A percentile compares a stretch with the other conserved stretches of the same genome.
These are phyloP conservation scores for Paracamarosporium sp. DNA, from an alignment of 2,329 filamentous ascomycete species.

Conservation along the genomic window DNA sequence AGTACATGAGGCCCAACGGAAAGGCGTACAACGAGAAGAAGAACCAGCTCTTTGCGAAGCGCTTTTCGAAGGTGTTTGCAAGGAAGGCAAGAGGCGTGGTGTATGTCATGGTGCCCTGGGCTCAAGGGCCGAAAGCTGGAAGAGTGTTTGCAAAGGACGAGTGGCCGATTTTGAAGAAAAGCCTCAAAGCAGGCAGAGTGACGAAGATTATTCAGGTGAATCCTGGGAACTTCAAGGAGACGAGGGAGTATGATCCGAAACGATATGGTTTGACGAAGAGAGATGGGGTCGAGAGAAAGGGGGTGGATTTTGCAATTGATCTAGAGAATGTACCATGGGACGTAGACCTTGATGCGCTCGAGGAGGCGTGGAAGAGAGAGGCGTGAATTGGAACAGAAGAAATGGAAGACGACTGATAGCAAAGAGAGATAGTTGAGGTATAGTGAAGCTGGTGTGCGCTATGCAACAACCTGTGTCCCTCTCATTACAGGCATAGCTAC, in stretches of 20 bases:
- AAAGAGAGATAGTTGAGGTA: too few species aligned
- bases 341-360: neutral
- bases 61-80: constrained; percentile 2
- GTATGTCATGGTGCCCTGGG: constrained; percentile 3
- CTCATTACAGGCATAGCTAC: too few species aligned
- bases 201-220: constrained; percentile 4
- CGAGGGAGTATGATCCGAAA: constrained; percentile 1
- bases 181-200: neutral
- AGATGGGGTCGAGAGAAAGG: neutral
- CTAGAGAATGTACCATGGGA: neutral
- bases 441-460: too few species aligned
- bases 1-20: neutral
- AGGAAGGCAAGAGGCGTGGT: neutral
- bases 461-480: too few species aligned
- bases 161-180: constrained; percentile 6
- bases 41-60: neutral
- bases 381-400: neutral
- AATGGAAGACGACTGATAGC: too few species aligned
- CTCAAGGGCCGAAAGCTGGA: neutral
- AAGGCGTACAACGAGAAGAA: neutral
- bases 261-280: neutral
- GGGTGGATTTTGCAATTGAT: neutral
- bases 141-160: neutral
- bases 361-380: neutral
- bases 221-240: neutral